A percentile compares a stretch with the other conserved stretches of the same genome.
These are phyloP conservation scores for Colletotrichum chrysophilum DNA, from an alignment of 2,329 filamentous ascomycete genomes.

Conservation along the genomic window DNA sequence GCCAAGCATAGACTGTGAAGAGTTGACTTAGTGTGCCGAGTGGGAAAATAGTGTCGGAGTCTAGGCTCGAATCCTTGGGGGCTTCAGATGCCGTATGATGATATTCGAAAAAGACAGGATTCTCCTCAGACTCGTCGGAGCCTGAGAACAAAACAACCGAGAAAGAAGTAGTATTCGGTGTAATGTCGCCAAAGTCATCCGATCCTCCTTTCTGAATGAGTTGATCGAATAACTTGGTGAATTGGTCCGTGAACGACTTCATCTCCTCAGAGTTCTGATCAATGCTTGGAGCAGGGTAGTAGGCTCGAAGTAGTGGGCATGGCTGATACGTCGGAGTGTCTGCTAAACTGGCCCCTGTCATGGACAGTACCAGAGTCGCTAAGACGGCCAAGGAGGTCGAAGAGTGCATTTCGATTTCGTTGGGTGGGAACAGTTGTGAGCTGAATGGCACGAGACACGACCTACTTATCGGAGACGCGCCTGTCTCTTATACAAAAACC, in stretches of 20 bases:
- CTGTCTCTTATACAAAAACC: not conserved
- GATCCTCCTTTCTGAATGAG: conserved; percentile 23
- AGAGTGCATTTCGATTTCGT: not conserved
- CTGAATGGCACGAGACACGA: too few relatives aligned
- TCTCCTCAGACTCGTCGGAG: not conserved
- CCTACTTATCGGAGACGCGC: not conserved
- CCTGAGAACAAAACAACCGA: conserved; percentile 29
- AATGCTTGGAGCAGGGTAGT: conserved; percentile 22
- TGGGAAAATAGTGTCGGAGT: conserved; percentile 28
- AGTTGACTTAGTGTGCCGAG: conserved; percentile 35
- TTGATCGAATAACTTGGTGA: conserved; percentile 24
- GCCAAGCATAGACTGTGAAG: conserved; percentile 37
- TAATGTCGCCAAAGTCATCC: conserved; percentile 27
- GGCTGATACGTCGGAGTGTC: conserved; percentile 16
- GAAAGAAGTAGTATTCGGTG: conserved; percentile 30
- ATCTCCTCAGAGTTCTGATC: conserved; percentile 6
- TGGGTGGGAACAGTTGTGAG: not conserved
- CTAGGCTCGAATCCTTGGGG: conserved; percentile 15
- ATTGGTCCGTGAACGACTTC: conserved; percentile 17
- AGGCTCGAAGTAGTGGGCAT: conserved; percentile 23
- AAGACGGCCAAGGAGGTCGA: not conserved
- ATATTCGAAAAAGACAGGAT: conserved; percentile 27
- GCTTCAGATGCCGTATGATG: conserved; percentile 24
- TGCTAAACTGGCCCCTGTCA: not conserved
- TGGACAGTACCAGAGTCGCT: not conserved